Evolutionary conservation across 768 basidiomycete species (phyloP).

Genomic region (Wakefieldia striispora): DNA sequence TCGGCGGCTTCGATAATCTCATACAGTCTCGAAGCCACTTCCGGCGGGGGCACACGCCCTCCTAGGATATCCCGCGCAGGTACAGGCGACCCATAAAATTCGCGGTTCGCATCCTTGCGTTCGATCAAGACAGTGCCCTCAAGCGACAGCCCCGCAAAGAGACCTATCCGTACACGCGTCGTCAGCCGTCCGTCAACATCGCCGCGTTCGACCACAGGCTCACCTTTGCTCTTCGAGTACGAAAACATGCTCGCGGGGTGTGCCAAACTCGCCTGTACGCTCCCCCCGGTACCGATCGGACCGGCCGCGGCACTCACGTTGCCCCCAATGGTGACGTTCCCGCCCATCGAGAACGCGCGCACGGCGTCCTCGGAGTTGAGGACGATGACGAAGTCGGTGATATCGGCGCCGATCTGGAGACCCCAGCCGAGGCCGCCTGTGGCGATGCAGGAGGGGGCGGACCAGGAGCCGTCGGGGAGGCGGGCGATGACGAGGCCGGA

Average conservation of each 20-base stretch:
- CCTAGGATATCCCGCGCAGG: slow-evolving; percentile 89
- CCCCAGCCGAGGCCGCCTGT: slow-evolving; percentile 95
- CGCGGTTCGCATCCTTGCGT: slow-evolving; percentile 92
- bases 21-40: slow-evolving; percentile 88
- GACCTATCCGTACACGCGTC: slow-evolving; percentile 48
- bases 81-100: slow-evolving; percentile 91
- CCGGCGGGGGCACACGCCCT: slow-evolving; percentile 95
- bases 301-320: slow-evolving; percentile 83
- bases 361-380: slow-evolving; percentile 97
- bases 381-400: slow-evolving; percentile 94
- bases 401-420: slow-evolving; percentile 93
- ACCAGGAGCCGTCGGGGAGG: slow-evolving; percentile 94
- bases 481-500: slow-evolving; percentile 92
- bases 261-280: slow-evolving; percentile 81
- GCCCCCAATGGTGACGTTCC: slow-evolving; percentile 95
- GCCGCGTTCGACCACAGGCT: slow-evolving; percentile 12
- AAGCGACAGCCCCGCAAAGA: slow-evolving; percentile 92
- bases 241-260: slow-evolving; percentile 98
- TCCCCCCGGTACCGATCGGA: slow-evolving; percentile 92
- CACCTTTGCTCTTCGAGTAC: slow-evolving; percentile 93
- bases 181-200: background rate
- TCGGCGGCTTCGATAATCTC: slow-evolving; percentile 97
- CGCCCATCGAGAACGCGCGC: slow-evolving; percentile 90
- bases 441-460: slow-evolving; percentile 94
- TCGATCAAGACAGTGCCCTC: slow-evolving; percentile 95